These are phyloP conservation scores for Triticum urartu DNA, from an alignment of 176 grass and related monocot species.

Conservation along the genomic window DNA sequence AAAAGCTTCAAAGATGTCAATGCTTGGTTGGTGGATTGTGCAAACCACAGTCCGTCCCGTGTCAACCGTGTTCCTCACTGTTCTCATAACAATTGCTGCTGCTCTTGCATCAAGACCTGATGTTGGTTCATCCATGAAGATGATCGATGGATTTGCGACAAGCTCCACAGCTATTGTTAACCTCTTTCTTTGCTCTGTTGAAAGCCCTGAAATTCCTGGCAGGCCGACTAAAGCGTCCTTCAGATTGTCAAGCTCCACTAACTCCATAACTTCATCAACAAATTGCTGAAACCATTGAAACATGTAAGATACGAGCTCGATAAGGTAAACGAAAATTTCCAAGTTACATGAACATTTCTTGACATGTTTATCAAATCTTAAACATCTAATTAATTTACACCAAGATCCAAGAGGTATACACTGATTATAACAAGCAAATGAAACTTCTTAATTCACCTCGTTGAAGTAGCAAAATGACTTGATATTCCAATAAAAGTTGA, in stretches of 20 bases:
- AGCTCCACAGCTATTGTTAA: conserved; percentile 96
- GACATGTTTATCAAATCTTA: background rate
- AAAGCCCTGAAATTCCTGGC: conserved; percentile 91
- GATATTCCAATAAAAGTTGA: conserved; percentile 17
- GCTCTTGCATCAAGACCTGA: conserved; percentile 99
- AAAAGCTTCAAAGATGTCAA: conserved; percentile 99
- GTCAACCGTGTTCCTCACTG: conserved; percentile 97
- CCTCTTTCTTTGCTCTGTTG: conserved; percentile 93
- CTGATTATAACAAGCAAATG: background rate
- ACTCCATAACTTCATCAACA: conserved; percentile 96
- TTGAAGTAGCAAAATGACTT: conserved; percentile 6
- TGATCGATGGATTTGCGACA: conserved; percentile 95
- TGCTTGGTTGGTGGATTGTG: conserved; percentile 98
- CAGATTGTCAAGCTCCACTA: conserved; percentile 85
- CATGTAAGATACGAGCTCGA: background rate
- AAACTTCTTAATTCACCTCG: background rate
- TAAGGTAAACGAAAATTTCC: background rate
- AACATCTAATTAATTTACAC: background rate
- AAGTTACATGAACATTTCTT: conserved; percentile 2
- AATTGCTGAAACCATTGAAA: conserved; percentile 69
- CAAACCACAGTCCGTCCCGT: conserved; percentile 96
- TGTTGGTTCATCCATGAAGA: conserved; percentile 99
- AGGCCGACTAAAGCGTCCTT: conserved; percentile 87
- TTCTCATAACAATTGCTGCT: conserved; percentile 99
- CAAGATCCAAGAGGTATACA: background rate